Conservation (phyloP, 495 filamentous ascomycete species). For the Penicillium desertorum region DNA sequence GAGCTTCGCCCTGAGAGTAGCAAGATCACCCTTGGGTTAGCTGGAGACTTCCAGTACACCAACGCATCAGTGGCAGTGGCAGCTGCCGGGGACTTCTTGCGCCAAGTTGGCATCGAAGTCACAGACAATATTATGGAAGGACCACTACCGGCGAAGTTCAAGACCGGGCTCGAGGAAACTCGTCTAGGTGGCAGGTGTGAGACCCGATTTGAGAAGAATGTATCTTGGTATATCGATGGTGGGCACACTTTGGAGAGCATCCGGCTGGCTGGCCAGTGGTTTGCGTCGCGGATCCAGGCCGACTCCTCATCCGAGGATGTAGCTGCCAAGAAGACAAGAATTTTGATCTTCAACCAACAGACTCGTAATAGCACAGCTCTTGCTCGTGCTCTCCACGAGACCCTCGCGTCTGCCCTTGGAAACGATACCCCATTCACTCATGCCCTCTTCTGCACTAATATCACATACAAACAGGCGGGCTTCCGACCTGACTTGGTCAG, state of each 20-base stretch:
- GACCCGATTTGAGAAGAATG: conserved; percentile 61
- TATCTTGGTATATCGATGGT: conserved; percentile 87
- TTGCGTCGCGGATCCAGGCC: conserved; percentile 54
- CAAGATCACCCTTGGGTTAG: conserved; percentile 67
- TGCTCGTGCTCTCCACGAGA: conserved; percentile 65
- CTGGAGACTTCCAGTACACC: conserved; percentile 77
- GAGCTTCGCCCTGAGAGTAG: conserved; percentile 49
- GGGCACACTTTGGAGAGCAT: conserved; percentile 91
- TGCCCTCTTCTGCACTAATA: conserved; percentile 86
- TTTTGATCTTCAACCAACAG: conserved; percentile 96
- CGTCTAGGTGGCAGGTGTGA: conserved; percentile 84
- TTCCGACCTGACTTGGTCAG: conserved; percentile 78
- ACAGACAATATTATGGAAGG: conserved; percentile 47
- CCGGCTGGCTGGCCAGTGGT: conserved; percentile 77
- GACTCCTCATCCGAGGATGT: conserved; percentile 49
- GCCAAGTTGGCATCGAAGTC: conserved; percentile 44
- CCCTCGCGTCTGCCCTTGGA: conserved; percentile 57
- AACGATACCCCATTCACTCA: conserved; percentile 65
- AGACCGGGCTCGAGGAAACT: conserved; percentile 70
- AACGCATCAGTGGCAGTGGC: conserved; percentile 85
- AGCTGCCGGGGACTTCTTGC: conserved; percentile 62
- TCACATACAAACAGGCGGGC: conserved; percentile 68
- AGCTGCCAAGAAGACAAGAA: conserved; percentile 46
- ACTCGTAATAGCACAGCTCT: conserved; percentile 68
- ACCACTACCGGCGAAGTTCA: conserved; percentile 64